Evolutionary conservation across 257 asterid genomes (phyloP).

Genomic region (Capsicum baccatum): DNA sequence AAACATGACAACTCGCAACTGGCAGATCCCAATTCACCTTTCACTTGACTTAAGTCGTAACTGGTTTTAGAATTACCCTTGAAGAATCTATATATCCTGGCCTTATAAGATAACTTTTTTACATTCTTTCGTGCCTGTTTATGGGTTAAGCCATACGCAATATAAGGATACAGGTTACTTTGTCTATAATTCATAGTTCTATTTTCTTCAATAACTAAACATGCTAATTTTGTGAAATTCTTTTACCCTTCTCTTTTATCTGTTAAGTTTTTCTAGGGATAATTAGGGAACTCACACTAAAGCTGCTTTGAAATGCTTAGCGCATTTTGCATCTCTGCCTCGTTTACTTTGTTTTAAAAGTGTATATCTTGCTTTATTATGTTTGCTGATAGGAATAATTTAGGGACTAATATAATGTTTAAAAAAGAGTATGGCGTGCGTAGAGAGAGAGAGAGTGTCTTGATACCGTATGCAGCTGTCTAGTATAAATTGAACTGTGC

Average conservation of each 20-base stretch:
- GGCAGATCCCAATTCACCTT: constrained; percentile 44
- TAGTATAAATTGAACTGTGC: background rate
- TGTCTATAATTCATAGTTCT: background rate
- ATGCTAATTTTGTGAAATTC: background rate
- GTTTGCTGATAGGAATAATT: background rate
- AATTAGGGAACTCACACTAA: background rate
- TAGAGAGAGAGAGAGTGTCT: background rate
- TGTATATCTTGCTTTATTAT: background rate
- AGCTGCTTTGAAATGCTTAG: background rate
- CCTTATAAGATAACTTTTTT: constrained; percentile 32
- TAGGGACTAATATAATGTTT: background rate
- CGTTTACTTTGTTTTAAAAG: background rate
- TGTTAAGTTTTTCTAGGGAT: background rate
- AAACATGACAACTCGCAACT: constrained; percentile 46
- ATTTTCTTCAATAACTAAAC: background rate
- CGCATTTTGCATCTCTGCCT: background rate
- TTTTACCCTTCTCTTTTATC: background rate
- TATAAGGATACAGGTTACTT: background rate
- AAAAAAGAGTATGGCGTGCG: background rate
- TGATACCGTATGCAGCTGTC: background rate
- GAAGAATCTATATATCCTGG: constrained; percentile 40
- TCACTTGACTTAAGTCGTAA: constrained; percentile 44
- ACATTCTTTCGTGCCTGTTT: constrained; percentile 3
- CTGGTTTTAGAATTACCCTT: constrained; percentile 46
- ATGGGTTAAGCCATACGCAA: constrained; percentile 15